Evolutionary conservation across 139 green algal species (phyloP), one percentile per base, ranked within the genome.

Genomic region (Picochlorum sp.): DNA sequence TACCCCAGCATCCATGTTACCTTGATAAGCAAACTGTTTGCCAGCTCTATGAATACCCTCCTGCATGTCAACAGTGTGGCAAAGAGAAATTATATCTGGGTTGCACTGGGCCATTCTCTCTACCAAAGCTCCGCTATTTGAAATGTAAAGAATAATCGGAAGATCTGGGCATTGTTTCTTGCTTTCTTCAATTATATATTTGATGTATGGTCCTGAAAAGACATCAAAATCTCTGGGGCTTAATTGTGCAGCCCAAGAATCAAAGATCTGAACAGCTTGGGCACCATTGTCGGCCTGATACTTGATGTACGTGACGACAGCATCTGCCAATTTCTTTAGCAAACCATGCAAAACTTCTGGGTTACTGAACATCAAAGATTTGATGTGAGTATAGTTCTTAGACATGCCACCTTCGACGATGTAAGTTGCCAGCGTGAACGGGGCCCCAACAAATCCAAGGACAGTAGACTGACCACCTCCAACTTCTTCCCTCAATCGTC

Each of bases 121-220:
- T 32, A 96, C 59, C 39, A 96, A 67, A n/a, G 86, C 88, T 33
- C 87, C 88, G 50, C 73, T 84, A 68, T 76, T 77, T 37, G 74
- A 87, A 79, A 94, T 94, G 84, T 95, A 96, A 32, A 96, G 81
- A 65, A 95, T 95, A 69, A 95, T 81, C 49, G 85, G 85, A 54
- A 96, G 78, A 68, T 91, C 67, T 26, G 89, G 87, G 79, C 65
- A 73, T 25, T 59, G 51, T 59, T 58, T 67, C 37, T 67, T 79
- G 60, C 41, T 74, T 72, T 59, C 63, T 29, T 66, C 41, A 9
- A 89, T 74, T 54, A 89, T 82, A 63, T 84, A 78, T 57, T 83
- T 82, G 57, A 91, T 78, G 78, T 96, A 95, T 20, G 87, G 87
- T 4, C 63, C 81, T 3, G 72, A 61, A 66, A 95, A 96, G 14